Percentiles rank a stretch among this genome's conserved stretches.
Evolutionary conservation across 495 filamentous ascomycete species (phyloP).

Genomic region (Aspergillus nidulans): DNA sequence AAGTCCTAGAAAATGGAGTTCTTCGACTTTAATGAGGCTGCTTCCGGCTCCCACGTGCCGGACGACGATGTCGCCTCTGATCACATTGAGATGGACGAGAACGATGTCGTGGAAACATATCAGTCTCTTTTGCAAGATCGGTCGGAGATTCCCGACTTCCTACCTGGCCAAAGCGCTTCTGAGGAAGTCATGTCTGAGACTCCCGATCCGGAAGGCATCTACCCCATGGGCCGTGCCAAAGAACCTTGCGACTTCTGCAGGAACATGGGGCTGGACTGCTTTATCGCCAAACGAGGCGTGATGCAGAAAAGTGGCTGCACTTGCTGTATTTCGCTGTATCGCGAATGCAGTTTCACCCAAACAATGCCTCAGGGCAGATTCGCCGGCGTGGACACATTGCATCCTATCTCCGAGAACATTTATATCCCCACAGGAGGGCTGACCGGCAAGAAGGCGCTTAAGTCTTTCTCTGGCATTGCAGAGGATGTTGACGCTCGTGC

Average conservation of each 20-base stretch:
- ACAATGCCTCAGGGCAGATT: slow-evolving; percentile 42
- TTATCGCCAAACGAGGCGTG: slow-evolving; percentile 63
- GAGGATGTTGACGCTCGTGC: slow-evolving; percentile 40
- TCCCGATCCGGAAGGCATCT: slow-evolving; percentile 34
- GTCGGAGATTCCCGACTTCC: slow-evolving; percentile 30
- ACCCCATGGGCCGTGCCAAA: slow-evolving; percentile 46
- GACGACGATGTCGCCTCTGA: slow-evolving; percentile 42
- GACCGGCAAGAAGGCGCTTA: slow-evolving; percentile 37
- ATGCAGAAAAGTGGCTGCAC: slow-evolving; percentile 67
- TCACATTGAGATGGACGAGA: slow-evolving; percentile 34
- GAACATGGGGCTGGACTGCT: slow-evolving; percentile 66
- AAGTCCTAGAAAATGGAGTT: slow-evolving; percentile 40
- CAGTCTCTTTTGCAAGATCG: slow-evolving; percentile 37
- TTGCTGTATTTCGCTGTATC: slow-evolving; percentile 70
- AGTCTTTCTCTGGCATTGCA: slow-evolving; percentile 36
- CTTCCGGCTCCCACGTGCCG: slow-evolving; percentile 33
- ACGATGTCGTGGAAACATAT: slow-evolving; percentile 30
- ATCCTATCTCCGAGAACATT: slow-evolving; percentile 46
- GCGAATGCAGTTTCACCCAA: slow-evolving; percentile 67
- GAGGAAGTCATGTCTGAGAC: slow-evolving; percentile 22
- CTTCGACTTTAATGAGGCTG: slow-evolving; percentile 52
- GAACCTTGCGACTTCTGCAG: slow-evolving; percentile 70
- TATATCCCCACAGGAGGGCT: slow-evolving; percentile 33
- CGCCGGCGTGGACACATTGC: slow-evolving; percentile 48
- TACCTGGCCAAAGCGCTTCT: slow-evolving; percentile 25